A percentile compares a stretch with the other conserved stretches of the same genome.
Evolutionary conservation across 176 grass and related monocot species (phyloP).

Genomic region (Aegilops tauschii): DNA sequence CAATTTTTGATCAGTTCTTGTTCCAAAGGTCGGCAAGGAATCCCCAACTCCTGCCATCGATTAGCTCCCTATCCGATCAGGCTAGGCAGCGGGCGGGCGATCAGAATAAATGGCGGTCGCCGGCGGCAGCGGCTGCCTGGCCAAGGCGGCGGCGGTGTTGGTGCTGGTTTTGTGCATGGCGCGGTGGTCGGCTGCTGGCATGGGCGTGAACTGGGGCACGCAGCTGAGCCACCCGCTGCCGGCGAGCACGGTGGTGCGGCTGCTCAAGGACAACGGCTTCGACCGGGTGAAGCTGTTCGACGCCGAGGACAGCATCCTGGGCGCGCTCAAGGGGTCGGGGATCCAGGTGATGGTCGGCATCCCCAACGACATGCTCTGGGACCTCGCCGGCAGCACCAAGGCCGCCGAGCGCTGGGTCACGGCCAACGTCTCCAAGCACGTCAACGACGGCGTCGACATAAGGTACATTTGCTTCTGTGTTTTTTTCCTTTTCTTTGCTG

Average conservation of each 20-base stretch:
- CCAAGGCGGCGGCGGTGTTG: background rate
- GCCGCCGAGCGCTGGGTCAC: conserved; percentile 66
- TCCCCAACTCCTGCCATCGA: background rate
- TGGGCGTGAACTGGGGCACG: conserved; percentile 88
- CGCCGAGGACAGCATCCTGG: conserved; percentile 56
- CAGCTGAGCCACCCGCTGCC: conserved; percentile 73
- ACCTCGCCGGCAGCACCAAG: conserved; percentile 41
- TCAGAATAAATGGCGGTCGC: background rate
- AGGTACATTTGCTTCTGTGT: conserved; percentile 16
- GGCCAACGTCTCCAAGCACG: conserved; percentile 58
- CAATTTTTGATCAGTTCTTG: background rate
- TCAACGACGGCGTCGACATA: conserved; percentile 70
- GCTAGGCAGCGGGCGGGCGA: background rate
- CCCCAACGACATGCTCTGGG: conserved; percentile 71
- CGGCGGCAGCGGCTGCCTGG: background rate
- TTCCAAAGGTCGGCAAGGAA: background rate
- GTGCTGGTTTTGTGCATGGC: conserved; percentile 21
- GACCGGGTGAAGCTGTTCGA: conserved; percentile 86
- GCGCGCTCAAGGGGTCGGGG: conserved; percentile 45
- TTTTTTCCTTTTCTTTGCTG: background rate
- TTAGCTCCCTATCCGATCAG: background rate
- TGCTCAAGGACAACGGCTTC: conserved; percentile 78
- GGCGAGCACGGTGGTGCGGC: conserved; percentile 53
- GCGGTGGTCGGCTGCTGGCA: background rate
- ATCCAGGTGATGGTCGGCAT: conserved; percentile 93